A percentile compares a stretch with the other conserved stretches of the same genome.
phyloP scores from a whole-genome alignment of 169 alveolate species.

The Plasmodium coatneyi region DNA sequence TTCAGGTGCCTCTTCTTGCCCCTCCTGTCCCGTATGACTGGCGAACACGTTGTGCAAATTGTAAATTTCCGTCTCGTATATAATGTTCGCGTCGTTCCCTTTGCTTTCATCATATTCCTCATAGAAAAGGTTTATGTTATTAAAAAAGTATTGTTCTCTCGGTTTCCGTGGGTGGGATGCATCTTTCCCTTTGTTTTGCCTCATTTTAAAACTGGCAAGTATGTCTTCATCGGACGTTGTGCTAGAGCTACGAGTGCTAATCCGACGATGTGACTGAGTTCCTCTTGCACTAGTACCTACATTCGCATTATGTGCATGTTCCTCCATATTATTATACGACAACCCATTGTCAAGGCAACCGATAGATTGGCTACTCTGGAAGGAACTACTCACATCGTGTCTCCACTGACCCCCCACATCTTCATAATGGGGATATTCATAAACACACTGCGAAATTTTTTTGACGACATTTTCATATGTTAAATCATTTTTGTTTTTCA shows the following conservation, averaged over 20 bases:
- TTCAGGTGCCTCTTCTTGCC: neutral
- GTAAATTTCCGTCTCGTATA: constrained; percentile 71
- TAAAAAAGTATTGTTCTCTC: constrained; percentile 71
- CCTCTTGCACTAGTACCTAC: neutral
- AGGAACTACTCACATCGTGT: neutral
- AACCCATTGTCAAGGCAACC: neutral
- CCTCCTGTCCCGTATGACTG: neutral
- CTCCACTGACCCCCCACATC: constrained; percentile 7
- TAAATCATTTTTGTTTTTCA: constrained; percentile 58
- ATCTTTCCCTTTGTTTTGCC: constrained; percentile 35
- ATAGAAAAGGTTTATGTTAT: constrained; percentile 50
- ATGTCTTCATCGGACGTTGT: constrained; percentile 57
- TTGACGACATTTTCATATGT: constrained; percentile 72
- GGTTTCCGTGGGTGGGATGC: constrained; percentile 6
- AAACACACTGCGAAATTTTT: constrained; percentile 53
- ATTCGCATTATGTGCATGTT: neutral
- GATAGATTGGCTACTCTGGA: neutral
- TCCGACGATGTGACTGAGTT: neutral
- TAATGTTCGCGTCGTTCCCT: constrained; percentile 23
- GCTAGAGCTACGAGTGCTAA: neutral
- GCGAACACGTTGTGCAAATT: constrained; percentile 57
- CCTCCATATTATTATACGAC: neutral
- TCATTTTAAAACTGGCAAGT: constrained; percentile 43
- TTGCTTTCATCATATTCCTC: constrained; percentile 41
- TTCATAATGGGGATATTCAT: constrained; percentile 68